Conservation (phyloP, 176 grass and related monocot species). For the Phyllostachys edulis region DNA sequence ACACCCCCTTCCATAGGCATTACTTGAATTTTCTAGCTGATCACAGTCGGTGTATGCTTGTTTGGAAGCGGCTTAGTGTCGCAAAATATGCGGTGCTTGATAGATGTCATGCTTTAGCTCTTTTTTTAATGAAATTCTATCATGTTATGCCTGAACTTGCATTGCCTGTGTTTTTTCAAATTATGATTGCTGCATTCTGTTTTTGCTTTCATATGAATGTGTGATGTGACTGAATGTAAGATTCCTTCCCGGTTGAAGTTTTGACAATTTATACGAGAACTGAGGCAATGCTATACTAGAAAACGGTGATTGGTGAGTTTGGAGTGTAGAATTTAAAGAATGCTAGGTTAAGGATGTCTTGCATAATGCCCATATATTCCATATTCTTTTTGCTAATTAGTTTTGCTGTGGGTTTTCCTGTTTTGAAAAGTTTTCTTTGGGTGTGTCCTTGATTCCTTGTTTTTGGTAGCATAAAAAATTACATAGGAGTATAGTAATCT, state of each 20-base stretch:
- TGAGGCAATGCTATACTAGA: neutral
- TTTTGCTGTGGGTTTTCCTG: neutral
- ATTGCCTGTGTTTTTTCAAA: conserved; percentile 8
- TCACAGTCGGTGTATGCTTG: neutral
- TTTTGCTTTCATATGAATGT: neutral
- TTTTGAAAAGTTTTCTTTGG: neutral
- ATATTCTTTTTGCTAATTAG: neutral
- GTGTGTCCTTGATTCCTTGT: neutral
- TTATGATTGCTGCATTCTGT: neutral
- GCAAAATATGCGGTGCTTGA: neutral
- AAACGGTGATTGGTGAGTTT: neutral
- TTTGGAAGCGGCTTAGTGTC: conserved; percentile 10
- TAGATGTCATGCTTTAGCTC: neutral
- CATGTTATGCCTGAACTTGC: neutral
- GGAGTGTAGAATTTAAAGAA: neutral
- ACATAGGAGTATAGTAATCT: neutral
- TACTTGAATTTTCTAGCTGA: conserved; percentile 7
- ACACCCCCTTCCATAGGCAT: neutral
- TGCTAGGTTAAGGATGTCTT: conserved; percentile 15
- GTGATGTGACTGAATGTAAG: neutral
- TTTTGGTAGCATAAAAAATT: conserved; percentile 1
- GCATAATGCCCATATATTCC: neutral
- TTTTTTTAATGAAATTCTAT: neutral
- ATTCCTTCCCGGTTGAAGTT: neutral
- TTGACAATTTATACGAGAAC: neutral